Conservation (phyloP, 345 rosid genomes). For the Gynandropsis gynandra region DNA sequence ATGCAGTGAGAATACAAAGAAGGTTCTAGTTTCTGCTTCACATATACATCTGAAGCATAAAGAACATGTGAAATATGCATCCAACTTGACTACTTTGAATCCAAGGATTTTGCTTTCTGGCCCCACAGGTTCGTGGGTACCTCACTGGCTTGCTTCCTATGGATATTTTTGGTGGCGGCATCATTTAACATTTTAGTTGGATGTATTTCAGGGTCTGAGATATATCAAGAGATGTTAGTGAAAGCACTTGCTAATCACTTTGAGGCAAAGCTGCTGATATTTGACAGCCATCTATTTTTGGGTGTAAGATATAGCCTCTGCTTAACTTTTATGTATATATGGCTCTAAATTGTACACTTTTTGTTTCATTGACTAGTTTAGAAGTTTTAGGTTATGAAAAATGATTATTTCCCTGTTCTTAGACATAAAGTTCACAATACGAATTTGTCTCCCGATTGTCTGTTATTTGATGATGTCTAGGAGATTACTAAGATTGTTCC, state of each 20-base stretch:
- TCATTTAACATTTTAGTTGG: slow-evolving; percentile 12
- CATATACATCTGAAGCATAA: slow-evolving; percentile 76
- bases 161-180: slow-evolving; percentile 14
- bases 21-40: slow-evolving; percentile 69
- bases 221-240: slow-evolving; percentile 85
- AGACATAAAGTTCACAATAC: background rate
- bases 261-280: slow-evolving; percentile 74
- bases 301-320: slow-evolving; percentile 52
- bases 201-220: slow-evolving; percentile 64
- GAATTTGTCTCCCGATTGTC: background rate
- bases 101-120: slow-evolving; percentile 82
- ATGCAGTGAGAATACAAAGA: slow-evolving; percentile 75
- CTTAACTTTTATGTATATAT: slow-evolving; percentile 12
- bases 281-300: slow-evolving; percentile 69
- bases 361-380: slow-evolving; percentile 4
- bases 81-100: slow-evolving; percentile 57
- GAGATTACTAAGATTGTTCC: slow-evolving; percentile 15
- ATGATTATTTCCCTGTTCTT: slow-evolving; percentile 1
- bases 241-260: slow-evolving; percentile 81
- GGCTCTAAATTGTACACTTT: background rate
- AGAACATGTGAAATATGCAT: slow-evolving; percentile 60
- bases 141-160: slow-evolving; percentile 12
- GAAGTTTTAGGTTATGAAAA: background rate
- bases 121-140: slow-evolving; percentile 61
- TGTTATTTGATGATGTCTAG: slow-evolving; percentile 1